Base-by-base conservation (phyloP, 2,329 filamentous ascomycete species). In the Monilinia polystroma region DNA sequence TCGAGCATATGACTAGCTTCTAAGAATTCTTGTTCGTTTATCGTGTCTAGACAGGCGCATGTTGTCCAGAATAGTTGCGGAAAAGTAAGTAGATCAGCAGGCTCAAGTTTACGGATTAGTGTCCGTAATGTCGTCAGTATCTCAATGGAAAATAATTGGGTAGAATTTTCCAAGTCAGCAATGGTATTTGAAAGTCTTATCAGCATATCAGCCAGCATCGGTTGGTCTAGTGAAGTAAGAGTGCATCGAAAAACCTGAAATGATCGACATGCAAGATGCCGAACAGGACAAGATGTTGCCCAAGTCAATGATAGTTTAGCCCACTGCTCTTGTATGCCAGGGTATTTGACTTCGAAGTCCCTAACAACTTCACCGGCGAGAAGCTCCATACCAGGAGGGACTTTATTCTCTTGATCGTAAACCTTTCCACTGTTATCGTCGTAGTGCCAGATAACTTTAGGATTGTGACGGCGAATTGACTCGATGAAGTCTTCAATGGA, bases 21-120 rank as follows among this genome's bases (percentile, higher is more conserved):
- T 69, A 95, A 85, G 70, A 97, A 99, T 75, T 99, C 95, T 29
- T 90, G 86, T 78, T 99, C 96, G 71, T 98, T 96, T 74, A 98
- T 96, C 0, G 95, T 98, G 75, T 98, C 93, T 26, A 99, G 81
- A 76, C 95, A 99, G 14, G 95, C 95, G 74, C 93, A 97, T 0
- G 92, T 97, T 0, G 94, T 96, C 96, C 96, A 99, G 78, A 99
- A 98, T 0, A 99, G 82, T 74, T 98, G 94, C 1, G 95, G 95
- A 71, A 97, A 97, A n/a, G 88, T 87, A 58, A 96, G 79, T 2
- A 99, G 83, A 75, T 93, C 90, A 49, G 90, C 85, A 0, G 90
- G 84, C 26, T 93, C 89, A 38, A 98, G 81, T 66, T 94, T 95
- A 71, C 88, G 85, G 67, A 99, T 96, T 55, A 99, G 90, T 0